Evolutionary conservation across 257 asterid genomes (phyloP), one percentile per base, ranked within the genome.

Genomic region (Solanum okadae): DNA sequence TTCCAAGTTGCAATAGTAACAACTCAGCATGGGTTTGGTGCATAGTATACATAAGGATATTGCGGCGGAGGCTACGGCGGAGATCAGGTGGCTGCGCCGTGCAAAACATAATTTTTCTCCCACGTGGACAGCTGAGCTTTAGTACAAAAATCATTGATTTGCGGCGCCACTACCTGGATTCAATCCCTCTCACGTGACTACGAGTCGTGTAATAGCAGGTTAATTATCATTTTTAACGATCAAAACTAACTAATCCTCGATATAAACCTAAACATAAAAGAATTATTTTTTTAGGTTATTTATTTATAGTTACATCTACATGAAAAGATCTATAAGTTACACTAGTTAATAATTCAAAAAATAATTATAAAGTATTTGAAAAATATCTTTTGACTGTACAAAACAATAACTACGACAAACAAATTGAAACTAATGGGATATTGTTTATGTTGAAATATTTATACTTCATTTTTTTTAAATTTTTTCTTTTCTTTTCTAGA

Each of bases 41-140:
- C 8, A 27, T 27, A 14, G 14, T 8, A 42, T 78, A 46, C 59
- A 37, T 10, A 42, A 15, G 18, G 33, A 20, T 27, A 81, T 78
- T 88, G 37, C 87, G 90, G 89, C 92, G 90, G 88, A 85, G 84
- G 65, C 20, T 78, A 38, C 89, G 93, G 93, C 90, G 90, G 82
- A 70, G 88, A 86, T 14, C 35, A 31, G 88, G 87, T 67, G 71
- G 38, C 42, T 38, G 86, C 61, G 83, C 49, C 46, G 72, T 82
- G 86, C 18, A 68, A 29, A 70, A 29, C 3, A 78, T 6, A 23
- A 1, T 8, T 56, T 59, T 38, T 9, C 3, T 12, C 10, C 38
- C 91, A 91, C 91, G 92, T 91, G 93, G 86, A 56, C 87, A 63
- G 88, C 89, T 73, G 87, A 76, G 42, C 31, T 7, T 70, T n/a